Evolutionary conservation across 2,329 filamentous ascomycete species (phyloP).

Genomic region (Hymenoscyphus scutula): DNA sequence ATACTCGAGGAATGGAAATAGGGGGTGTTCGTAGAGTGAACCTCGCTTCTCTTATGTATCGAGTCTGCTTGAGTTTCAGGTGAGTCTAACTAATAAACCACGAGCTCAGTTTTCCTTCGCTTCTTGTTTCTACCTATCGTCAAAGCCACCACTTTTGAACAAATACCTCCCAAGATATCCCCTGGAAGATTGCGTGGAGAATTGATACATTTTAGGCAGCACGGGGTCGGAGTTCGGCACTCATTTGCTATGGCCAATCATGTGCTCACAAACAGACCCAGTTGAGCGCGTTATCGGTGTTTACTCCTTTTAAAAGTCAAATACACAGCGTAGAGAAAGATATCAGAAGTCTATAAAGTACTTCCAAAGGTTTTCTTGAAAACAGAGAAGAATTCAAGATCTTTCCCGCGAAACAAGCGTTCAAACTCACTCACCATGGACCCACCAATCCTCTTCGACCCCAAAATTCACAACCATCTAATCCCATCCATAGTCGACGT

Average conservation of each 20-base stretch:
- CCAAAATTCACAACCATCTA: conserved; percentile 48
- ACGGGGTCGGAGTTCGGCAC: neutral
- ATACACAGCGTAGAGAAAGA: neutral
- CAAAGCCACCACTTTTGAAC: neutral
- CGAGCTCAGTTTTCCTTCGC: too few species aligned
- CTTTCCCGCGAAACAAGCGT: neutral
- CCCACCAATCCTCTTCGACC: conserved; percentile 40
- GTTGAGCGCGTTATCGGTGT: neutral
- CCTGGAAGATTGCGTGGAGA: too few species aligned
- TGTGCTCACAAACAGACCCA: neutral
- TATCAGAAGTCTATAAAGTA: neutral
- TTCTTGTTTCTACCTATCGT: too few species aligned
- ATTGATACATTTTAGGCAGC: neutral
- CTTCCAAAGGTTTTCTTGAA: neutral
- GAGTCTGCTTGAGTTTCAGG: too few species aligned
- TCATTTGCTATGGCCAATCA: neutral
- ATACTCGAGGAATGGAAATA: too few species aligned
- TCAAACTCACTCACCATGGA: conserved; percentile 13
- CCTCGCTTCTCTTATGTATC: too few species aligned
- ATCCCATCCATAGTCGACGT: conserved; percentile 56
- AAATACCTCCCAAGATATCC: neutral
- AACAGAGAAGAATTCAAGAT: neutral
- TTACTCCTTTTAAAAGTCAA: neutral
- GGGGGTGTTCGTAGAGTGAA: too few species aligned
- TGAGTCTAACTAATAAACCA: too few species aligned